Percentiles rank a stretch among this genome's conserved stretches.
Evolutionary conservation across 2,329 filamentous ascomycete species (phyloP).

Genomic region (Penicillium nordicum): DNA sequence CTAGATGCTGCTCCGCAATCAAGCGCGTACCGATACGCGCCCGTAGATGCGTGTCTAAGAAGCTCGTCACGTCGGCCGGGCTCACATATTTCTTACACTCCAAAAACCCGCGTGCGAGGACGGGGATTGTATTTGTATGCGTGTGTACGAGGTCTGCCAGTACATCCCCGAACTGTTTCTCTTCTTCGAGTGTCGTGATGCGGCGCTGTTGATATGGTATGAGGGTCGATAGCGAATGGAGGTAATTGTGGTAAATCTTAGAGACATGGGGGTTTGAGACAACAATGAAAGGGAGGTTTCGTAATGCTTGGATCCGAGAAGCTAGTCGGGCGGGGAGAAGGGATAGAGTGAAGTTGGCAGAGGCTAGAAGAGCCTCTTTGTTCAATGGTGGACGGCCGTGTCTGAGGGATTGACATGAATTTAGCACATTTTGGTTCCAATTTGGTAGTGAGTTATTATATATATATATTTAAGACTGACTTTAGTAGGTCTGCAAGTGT

Average conservation of each 20-base stretch:
- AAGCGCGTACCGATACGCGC: conserved; percentile 90
- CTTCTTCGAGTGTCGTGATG: conserved; percentile 77
- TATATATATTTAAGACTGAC: conserved; percentile 46
- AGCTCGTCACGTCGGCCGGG: conserved; percentile 76
- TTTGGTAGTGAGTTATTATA: not conserved
- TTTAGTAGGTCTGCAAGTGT: conserved; percentile 86
- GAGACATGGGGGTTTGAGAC: conserved; percentile 96
- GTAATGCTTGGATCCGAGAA: conserved; percentile 86
- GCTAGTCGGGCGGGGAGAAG: conserved; percentile 89
- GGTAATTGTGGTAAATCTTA: conserved; percentile 92
- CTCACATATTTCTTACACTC: conserved; percentile 90
- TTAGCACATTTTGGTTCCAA: not conserved
- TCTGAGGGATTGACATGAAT: conserved; percentile 33
- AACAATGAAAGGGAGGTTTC: conserved; percentile 94
- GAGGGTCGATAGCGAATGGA: conserved; percentile 86
- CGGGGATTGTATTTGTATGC: conserved; percentile 90
- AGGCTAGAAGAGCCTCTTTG: conserved; percentile 73
- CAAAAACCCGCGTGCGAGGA: conserved; percentile 85
- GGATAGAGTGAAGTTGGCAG: conserved; percentile 91
- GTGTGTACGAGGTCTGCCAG: conserved; percentile 94
- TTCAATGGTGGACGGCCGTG: conserved; percentile 82
- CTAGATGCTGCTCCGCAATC: conserved; percentile 95
- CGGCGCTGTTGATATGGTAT: conserved; percentile 74
- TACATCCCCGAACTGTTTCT: conserved; percentile 85
- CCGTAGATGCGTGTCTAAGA: conserved; percentile 89